Evolutionary conservation across 2,329 filamentous ascomycete species (phyloP), one percentile per base, ranked within the genome.

Genomic region (Apiospora malaysiana): DNA sequence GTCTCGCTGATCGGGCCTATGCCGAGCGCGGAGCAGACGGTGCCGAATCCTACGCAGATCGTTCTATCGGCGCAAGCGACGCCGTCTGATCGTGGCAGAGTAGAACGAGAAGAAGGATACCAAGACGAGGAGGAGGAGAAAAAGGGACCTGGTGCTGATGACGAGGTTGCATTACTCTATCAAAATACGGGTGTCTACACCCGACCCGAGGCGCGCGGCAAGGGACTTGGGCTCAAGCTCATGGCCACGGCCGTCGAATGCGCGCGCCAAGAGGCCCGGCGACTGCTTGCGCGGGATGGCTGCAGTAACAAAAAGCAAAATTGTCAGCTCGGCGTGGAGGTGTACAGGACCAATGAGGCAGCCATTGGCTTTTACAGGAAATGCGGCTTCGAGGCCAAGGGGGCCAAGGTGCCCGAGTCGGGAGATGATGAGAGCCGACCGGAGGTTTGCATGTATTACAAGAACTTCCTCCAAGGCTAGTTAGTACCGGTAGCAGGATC

Each of bases 101-200:
- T 6, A 51, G 10, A 16, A 27, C 4, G 16, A 51, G 47, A 51
- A 51, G 47, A 14, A 23, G 47, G 25, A 9, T 23, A 51, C 18
- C 46, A 47, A 8, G 23, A 14, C 25, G 12, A 18, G 8, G 49
- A 14, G 49, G 12, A 18, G 8, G 49, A 2, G 46, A 47, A 69
- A 73, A 6, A 32, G 32, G 32, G 6, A 32, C 32, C 6, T 6
- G 32, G 32, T 71, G 40, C 71, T 47, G 6, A 68, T 68, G 18
- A 72, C 73, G 21, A 68, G 73, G 65, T 40, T 71, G n/a, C 21
- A 43, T 25, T 63, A 10, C 68, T 68, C 37, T 23, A 69, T 23
- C 70, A 67, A 68, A 74, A 32, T 51, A 78, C 80, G 68, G 81
- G 78, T 25, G 79, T 83, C 71, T 84, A 81, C 71, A 83, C 80